Conservation (phyloP, 345 rosid genomes). For the Turnera subulata region DNA sequence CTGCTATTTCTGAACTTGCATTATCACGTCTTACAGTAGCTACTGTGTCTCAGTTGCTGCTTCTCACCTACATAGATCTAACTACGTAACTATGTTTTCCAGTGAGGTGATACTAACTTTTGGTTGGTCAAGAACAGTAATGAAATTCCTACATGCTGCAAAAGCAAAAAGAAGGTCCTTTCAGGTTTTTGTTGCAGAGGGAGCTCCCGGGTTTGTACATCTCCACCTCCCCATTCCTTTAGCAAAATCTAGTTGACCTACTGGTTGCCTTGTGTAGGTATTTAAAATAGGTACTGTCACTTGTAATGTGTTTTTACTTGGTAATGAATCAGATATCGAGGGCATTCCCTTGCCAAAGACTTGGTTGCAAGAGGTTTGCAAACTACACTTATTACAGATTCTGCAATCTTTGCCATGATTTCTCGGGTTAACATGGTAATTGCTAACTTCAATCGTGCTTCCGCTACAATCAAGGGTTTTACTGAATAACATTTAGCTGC, state of each 20-base stretch:
- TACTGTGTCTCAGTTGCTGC: too few species aligned
- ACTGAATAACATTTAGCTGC: background rate
- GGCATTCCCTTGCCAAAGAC: conserved; percentile 79
- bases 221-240: background rate
- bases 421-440: conserved; percentile 85
- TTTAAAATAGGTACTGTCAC: too few species aligned
- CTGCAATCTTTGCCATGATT: conserved; percentile 94
- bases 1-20: too few species aligned
- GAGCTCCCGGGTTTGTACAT: conserved; percentile 73
- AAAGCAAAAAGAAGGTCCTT: conserved; percentile 85
- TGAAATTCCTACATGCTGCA: conserved; percentile 86
- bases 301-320: background rate
- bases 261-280: too few species aligned
- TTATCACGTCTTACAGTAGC: too few species aligned
- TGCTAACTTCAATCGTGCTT: too few species aligned
- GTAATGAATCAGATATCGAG: conserved; percentile 57
- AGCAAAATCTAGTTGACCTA: too few species aligned
- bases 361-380: conserved; percentile 80
- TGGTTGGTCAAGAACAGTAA: conserved; percentile 85
- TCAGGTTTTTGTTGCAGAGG: conserved; percentile 82
- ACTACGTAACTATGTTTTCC: conserved; percentile 8
- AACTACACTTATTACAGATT: conserved; percentile 82
- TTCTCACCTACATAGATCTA: background rate
- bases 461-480: background rate
- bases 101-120: conserved; percentile 91